Percentiles rank a stretch among this genome's conserved stretches.
phyloP scores from a whole-genome alignment of 192 early-diverging fungal genomes.

The Coemansia sp. region DNA sequence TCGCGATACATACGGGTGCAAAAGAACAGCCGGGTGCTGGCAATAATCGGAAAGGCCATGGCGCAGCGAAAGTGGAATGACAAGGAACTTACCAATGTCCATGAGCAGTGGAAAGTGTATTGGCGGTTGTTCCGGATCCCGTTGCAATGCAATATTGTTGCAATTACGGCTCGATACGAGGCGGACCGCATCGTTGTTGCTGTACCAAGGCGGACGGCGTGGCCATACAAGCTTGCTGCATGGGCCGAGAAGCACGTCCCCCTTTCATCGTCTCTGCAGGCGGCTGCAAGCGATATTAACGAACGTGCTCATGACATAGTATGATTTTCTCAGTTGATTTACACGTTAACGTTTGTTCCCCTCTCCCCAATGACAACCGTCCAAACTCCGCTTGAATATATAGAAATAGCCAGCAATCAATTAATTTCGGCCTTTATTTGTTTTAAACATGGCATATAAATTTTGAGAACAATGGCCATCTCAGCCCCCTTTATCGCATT shows the following conservation, averaged over 20 bases:
- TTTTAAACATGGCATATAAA: too few species aligned
- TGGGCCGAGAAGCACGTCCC: slow-evolving; percentile 21
- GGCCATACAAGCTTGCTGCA: slow-evolving; percentile 9
- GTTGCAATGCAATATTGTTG: slow-evolving; percentile 17
- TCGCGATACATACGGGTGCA: slow-evolving; percentile 43
- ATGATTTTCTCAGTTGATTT: neutral
- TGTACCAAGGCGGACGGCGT: slow-evolving; percentile 12
- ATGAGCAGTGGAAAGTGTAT: slow-evolving; percentile 44
- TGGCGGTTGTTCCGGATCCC: slow-evolving; percentile 37
- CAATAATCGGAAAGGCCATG: slow-evolving; percentile 45
- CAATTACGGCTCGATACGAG: slow-evolving; percentile 26
- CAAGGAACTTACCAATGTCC: slow-evolving; percentile 11
- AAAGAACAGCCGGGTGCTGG: slow-evolving; percentile 18
- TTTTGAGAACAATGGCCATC: too few species aligned
- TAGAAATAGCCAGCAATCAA: too few species aligned
- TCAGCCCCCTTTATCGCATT: too few species aligned
- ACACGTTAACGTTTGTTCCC: too few species aligned
- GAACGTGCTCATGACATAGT: neutral
- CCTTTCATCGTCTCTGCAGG: neutral
- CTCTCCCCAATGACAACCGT: too few species aligned
- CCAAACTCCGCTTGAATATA: too few species aligned
- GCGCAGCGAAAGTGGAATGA: slow-evolving; percentile 35
- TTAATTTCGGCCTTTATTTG: too few species aligned
- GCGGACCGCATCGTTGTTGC: slow-evolving; percentile 18
- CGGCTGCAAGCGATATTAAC: neutral